A percentile compares a stretch with the other conserved stretches of the same genome.
Conservation (phyloP, 139 green algal genomes). For the Gonium pectorale region DNA sequence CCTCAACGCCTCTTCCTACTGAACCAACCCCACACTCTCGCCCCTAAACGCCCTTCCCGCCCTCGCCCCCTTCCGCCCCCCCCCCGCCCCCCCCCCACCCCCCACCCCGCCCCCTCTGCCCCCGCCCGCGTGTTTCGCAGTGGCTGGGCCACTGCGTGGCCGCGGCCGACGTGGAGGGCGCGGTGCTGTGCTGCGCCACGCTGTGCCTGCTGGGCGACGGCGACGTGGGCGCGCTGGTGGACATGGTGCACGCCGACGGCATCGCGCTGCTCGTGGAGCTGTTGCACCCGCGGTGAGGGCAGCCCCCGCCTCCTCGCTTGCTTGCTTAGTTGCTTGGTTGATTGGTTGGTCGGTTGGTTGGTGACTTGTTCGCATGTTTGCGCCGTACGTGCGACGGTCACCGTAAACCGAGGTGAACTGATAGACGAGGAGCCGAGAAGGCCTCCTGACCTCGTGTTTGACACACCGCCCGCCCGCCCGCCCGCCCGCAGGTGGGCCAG, state of each 20-base stretch:
- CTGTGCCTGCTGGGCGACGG: slow-evolving; percentile 33
- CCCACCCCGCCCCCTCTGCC: background rate
- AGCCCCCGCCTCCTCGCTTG: too few species aligned
- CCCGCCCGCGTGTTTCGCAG: background rate
- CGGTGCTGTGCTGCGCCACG: slow-evolving; percentile 13
- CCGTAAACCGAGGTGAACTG: too few species aligned
- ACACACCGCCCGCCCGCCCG: background rate
- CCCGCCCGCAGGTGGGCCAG: slow-evolving; percentile 25
- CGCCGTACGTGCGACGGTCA: too few species aligned
- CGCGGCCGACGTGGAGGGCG: slow-evolving; percentile 19
- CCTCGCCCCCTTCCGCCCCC: background rate
- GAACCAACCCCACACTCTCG: too few species aligned
- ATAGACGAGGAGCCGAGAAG: too few species aligned
- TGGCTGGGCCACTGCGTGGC: slow-evolving; percentile 11
- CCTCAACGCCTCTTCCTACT: too few species aligned
- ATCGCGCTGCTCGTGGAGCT: slow-evolving; percentile 11
- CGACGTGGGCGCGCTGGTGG: background rate
- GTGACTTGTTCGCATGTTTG: too few species aligned
- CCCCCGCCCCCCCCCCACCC: background rate
- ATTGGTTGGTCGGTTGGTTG: too few species aligned
- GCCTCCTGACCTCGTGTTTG: too few species aligned
- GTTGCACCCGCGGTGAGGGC: slow-evolving; percentile 33
- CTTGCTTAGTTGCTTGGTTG: too few species aligned
- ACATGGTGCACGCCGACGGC: slow-evolving; percentile 1
- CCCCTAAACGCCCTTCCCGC: background rate